Evolutionary conservation across 2,329 filamentous ascomycete species (phyloP).

Genomic region (Fusarium sp.): DNA sequence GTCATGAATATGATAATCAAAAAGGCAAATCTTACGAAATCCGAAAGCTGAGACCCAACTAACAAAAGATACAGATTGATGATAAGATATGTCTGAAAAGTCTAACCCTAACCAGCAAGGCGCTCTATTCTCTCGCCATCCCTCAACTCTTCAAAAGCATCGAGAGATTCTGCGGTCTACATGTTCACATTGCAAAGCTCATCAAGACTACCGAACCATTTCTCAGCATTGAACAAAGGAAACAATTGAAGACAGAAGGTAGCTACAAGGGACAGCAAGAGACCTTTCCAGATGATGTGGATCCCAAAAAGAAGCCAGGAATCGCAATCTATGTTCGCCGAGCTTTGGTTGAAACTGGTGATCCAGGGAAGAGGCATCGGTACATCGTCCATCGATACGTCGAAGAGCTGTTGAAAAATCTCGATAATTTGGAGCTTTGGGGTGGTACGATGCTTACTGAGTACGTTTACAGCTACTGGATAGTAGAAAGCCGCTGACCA

Average conservation of each 20-base stretch:
- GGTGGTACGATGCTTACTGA: constrained; percentile 14
- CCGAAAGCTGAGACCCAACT: neutral
- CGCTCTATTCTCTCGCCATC: constrained; percentile 14
- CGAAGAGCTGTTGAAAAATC: constrained; percentile 30
- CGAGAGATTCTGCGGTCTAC: neutral
- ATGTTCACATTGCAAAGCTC: constrained; percentile 34
- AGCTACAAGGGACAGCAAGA: constrained; percentile 35
- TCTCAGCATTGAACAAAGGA: constrained; percentile 30
- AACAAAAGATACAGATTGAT: neutral
- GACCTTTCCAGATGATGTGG: constrained; percentile 5
- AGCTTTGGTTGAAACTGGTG: constrained; percentile 3
- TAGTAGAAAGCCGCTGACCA: neutral
- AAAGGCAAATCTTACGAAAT: neutral
- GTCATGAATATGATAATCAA: constrained; percentile 18
- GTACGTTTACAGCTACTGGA: constrained; percentile 22
- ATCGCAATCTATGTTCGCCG: constrained; percentile 22
- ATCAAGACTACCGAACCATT: constrained; percentile 35
- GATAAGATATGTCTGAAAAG: constrained; percentile 5
- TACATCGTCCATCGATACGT: constrained; percentile 30
- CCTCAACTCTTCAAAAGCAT: constrained; percentile 31
- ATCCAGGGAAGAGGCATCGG: constrained; percentile 22
- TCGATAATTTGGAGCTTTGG: constrained; percentile 31
- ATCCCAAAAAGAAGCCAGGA: constrained; percentile 3
- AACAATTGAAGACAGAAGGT: constrained; percentile 27
- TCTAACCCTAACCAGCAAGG: constrained; percentile 32